phyloP scores from a whole-genome alignment of 148 eudicot genomes.

The Salicornia ramosissima region DNA sequence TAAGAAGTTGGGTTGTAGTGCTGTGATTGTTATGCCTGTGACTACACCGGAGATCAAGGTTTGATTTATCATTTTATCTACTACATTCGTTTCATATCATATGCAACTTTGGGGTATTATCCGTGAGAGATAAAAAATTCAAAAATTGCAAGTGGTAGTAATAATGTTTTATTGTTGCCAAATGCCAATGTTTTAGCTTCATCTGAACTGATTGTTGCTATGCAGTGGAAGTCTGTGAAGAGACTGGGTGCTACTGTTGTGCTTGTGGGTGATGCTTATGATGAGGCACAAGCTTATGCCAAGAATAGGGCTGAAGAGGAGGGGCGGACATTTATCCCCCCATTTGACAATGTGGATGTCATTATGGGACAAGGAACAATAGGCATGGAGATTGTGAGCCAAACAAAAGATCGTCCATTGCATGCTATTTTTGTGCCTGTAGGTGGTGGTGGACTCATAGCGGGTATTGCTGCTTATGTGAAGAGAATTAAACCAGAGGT shows the following conservation, averaged over 20 bases:
- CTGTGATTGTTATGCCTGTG: constrained; percentile 96
- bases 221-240: constrained; percentile 90
- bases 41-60: constrained; percentile 99
- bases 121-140: no score
- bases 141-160: no score
- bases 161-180: no score
- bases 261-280: constrained; percentile 87
- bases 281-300: constrained; percentile 93
- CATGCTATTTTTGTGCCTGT: constrained; percentile 96
- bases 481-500: constrained; percentile 91
- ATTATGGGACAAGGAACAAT: constrained; percentile 91
- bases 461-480: constrained; percentile 94
- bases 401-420: constrained; percentile 52
- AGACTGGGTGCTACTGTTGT: constrained; percentile 92
- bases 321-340: constrained; percentile 84
- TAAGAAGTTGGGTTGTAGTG: constrained; percentile 65
- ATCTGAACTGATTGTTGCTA: not conserved
- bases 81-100: no score
- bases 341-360: constrained; percentile 93
- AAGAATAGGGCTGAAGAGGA: constrained; percentile 61
- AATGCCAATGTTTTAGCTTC: no score
- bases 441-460: constrained; percentile 96
- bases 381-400: constrained; percentile 93
- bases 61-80: constrained; percentile 1
- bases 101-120: not conserved